Base-by-base conservation (phyloP, 768 basidiomycete genomes). In the Leccinum arenicola region DNA sequence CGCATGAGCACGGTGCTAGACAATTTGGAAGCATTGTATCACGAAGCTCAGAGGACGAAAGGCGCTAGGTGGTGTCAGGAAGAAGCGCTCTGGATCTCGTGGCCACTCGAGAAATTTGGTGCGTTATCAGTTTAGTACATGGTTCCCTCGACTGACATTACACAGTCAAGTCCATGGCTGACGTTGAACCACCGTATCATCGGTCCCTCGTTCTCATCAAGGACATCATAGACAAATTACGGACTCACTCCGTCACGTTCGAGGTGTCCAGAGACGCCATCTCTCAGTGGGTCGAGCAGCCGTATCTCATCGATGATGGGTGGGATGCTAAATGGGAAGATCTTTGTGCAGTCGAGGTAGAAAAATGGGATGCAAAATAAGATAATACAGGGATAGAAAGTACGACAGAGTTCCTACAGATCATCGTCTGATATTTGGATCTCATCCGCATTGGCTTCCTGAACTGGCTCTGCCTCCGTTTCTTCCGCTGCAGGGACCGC, bases 341-440 rank as follows among this genome's bases (percentile, higher is more conserved):
- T 56, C 77, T 93, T 38, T 93, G 88, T 61, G 79, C 76, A 29
- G 83, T 79, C n/a, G 91, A 93, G 71, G 80, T 93, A 59, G 88
- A 90, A 66, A 79, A 82, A 55, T 91, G 91, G 89, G 75, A 82
- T 61, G 64, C 65, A 65, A 69, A 54, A 68, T 67, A 70, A 63
- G 45, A 60, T 54, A 57, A 62, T 54, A 66, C 29, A 64, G 64
- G 59, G 43, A 63, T 36, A 58, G 31, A 56, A 49, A 43, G 29
- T 63, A 65, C 54, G 55, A 65, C 52, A 57, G 40, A 63, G 55
- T 55, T 14, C 69, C 73, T 78, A 82, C 72, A 80, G 68, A 68
- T 88, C 87, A 54, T 93, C 92, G 68, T 93, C 90, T 51, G 88
- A 89, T 66, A 94, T 93, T 61, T 88, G 90, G 60, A 95, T 95